Percentiles rank a stretch among this genome's conserved stretches.
Evolutionary conservation across 768 basidiomycete species (phyloP).

Genomic region (Thelephora aurantiotincta): DNA sequence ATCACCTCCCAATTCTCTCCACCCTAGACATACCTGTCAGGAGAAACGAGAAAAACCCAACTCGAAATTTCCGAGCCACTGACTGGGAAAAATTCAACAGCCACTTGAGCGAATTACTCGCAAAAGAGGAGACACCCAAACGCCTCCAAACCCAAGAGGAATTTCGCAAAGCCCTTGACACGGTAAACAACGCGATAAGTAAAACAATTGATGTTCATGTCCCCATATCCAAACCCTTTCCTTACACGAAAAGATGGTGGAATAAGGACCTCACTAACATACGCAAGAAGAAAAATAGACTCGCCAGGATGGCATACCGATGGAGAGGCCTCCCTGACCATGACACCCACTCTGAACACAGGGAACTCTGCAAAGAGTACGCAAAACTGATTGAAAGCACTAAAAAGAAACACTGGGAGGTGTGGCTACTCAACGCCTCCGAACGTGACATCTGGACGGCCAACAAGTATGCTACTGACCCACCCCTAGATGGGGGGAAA

Average conservation of each 20-base stretch:
- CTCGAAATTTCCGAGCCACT: slow-evolving; percentile 14
- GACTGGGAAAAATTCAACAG: slow-evolving; percentile 20
- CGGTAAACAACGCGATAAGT: slow-evolving; percentile 9
- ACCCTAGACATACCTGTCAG: slow-evolving; percentile 12
- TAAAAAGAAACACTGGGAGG: slow-evolving; percentile 13
- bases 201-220: slow-evolving; percentile 9
- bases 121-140: background rate
- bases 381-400: slow-evolving; percentile 5
- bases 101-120: slow-evolving; percentile 6
- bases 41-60: background rate
- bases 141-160: background rate
- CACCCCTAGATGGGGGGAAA: slow-evolving; percentile 5
- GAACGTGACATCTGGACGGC: slow-evolving; percentile 11
- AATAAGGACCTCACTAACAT: slow-evolving; percentile 13
- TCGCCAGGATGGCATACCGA: slow-evolving; percentile 4
- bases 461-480: slow-evolving; percentile 1
- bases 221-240: slow-evolving; percentile 8
- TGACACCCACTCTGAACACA: slow-evolving; percentile 6
- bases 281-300: slow-evolving; percentile 7
- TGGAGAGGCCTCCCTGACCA: slow-evolving; percentile 5
- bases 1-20: slow-evolving; percentile 27
- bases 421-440: slow-evolving; percentile 10
- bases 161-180: slow-evolving; percentile 2
- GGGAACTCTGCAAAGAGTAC: slow-evolving; percentile 8
- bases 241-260: slow-evolving; percentile 21